Evolutionary conservation across 2,329 filamentous ascomycete genomes (phyloP), one percentile per base, ranked within the genome.

Genomic region (Clarireedia paspali): DNA sequence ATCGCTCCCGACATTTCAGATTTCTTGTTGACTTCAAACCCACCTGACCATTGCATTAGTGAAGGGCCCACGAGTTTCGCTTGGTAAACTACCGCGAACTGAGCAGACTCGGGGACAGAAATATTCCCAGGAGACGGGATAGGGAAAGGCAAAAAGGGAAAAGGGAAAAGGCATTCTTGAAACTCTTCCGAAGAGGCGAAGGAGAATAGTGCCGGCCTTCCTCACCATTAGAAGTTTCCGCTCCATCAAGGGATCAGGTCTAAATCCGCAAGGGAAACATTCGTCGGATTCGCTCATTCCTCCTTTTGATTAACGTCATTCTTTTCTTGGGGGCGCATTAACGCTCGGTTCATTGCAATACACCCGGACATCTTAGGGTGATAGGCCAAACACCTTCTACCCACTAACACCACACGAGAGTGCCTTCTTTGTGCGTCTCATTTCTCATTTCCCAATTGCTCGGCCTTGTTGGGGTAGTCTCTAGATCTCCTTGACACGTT

Each of bases 241-340:
- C 17, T 42, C 7, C 39, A 20, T 20, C 44, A 38, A 54, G 50
- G 30, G 23, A 38, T 39, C 17, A 30, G 17, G 40, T 42, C 23
- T 53, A 40, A 40, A 46, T 46, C 40, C 26, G 40, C 27, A 30
- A 27, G 34, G 44, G 20, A n/a, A 39, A 42, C 27, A 52, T 52
- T 40, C 47, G 36, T 54, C 34, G 51, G 42, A 54, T 39, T 49
- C 51, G 45, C 44, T 48, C 34, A 54, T 49, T 42, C 52, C 51
- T 39, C 40, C 44, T 14, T 40, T 36, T 7, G 24, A 48, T 48
- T 34, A 40, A 49, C 34, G 5, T 54, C 44, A 49, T 40, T 54
- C 44, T 10, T 34, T 34, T 42, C 48, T 42, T 42, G 10, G 30
- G 10, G 39, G 39, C 9, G n/a, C 39, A n/a, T 42, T 10, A 40